Base-by-base conservation (phyloP, 805 yeast species). In the Candida lessepsii region DNA sequence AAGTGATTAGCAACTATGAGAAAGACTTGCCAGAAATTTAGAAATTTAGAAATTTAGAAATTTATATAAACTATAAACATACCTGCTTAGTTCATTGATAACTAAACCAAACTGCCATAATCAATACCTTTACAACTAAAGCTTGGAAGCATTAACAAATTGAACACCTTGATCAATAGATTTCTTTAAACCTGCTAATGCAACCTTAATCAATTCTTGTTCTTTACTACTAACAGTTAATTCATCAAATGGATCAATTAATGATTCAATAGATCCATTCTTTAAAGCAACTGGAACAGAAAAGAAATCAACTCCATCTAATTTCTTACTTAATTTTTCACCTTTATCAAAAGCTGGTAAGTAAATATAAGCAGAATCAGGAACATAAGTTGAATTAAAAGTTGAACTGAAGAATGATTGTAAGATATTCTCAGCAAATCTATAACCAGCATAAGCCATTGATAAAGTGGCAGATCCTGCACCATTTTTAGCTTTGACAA, bases 381-480 rank as follows among this genome's bases (percentile, higher is more conserved):
- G 70, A 13, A 67, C 41, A 14, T 20, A 39, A 13, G 50, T 26
- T 4, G 60, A 48, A 28, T 49, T 46, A 30, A 34, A 41, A 35
- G 46, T 42, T 24, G 57, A 52, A 4, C 49, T 37, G 35, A 54
- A 44, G 27, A 29, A 45, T 2, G 73, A 69, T 47, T 56, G 56
- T 52, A 69, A 57, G 43, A 69, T 63, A 52, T 71, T 58, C 48
- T 78, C 81, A 21, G 89, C 85, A 60, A 88, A 84, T 52, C 82
- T 76, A 71, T 77, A 86, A 25, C 95, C 96, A 25, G 96, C 96
- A 54, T 81, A 84, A 8, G 97, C 97, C 97, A 90, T 91, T 21
- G 96, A 86, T 51, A 90, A 74, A 26, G 98, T 90, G 42, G 97
- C 97, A 35, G 96, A 86, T 29, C 97, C 97, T 38, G 82, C 82